Percentiles rank a stretch among this genome's conserved stretches.
Conservation (phyloP, 2,329 filamentous ascomycete genomes). For the Ophiocordyceps sinensis region DNA sequence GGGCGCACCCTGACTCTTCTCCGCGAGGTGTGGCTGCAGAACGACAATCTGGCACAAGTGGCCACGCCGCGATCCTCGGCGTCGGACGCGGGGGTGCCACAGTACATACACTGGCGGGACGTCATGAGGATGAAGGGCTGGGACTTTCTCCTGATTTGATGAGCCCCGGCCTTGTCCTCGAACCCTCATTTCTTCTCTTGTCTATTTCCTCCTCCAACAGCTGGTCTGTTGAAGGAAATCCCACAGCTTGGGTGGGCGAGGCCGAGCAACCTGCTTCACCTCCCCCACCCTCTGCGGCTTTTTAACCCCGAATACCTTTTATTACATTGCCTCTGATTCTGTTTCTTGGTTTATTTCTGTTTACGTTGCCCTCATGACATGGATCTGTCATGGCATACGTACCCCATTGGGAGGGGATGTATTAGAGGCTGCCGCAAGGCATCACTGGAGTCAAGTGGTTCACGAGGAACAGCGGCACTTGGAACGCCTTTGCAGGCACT, state of each 20-base stretch:
- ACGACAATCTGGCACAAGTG: conserved; percentile 35
- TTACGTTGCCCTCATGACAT: not conserved
- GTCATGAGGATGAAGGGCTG: conserved; percentile 83
- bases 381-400: not conserved
- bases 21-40: conserved; percentile 71
- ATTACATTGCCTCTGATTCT: not conserved
- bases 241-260: not conserved
- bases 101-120: conserved; percentile 85
- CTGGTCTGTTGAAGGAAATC: not conserved
- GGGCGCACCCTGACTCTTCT: conserved; percentile 69
- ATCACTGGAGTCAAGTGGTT: not conserved
- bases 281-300: not conserved
- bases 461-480: conserved; percentile 3
- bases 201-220: not conserved
- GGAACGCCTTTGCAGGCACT: conserved; percentile 1
- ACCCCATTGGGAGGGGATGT: not conserved
- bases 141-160: conserved; percentile 82
- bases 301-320: not conserved
- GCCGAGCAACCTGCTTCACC: not conserved
- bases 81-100: conserved; percentile 26
- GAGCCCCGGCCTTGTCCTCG: not conserved
- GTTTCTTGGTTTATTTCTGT: not conserved
- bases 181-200: conserved; percentile 1
- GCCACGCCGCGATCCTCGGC: conserved; percentile 20
- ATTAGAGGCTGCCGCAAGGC: not conserved